Percentiles rank a stretch among this genome's conserved stretches.
These are phyloP conservation scores for Thuja plicata DNA, from an alignment of 83 land plant genomes.

Conservation along the genomic window DNA sequence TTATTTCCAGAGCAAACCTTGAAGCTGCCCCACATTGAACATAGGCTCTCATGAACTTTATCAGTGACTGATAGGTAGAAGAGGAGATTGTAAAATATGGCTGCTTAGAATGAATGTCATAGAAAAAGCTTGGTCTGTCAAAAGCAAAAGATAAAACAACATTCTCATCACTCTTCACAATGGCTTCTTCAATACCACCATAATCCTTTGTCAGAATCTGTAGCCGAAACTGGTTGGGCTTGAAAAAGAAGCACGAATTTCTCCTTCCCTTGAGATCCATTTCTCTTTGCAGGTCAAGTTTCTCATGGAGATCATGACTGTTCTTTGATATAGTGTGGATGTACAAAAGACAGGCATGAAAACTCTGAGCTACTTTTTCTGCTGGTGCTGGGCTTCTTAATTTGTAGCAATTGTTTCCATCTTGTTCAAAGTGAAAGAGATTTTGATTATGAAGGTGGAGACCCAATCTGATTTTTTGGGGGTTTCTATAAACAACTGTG, in stretches of 20 bases:
- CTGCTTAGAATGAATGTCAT: not conserved
- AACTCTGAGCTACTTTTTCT: not conserved
- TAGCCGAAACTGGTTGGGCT: conserved; percentile 8
- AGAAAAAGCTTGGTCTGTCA: conserved; percentile 2
- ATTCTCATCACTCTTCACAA: not conserved
- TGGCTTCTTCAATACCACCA: conserved; percentile 2
- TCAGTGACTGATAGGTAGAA: not conserved
- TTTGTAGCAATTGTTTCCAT: no score
- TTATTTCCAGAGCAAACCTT: conserved; percentile 5
- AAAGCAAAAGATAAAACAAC: conserved; percentile 3
- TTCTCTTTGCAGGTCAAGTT: not conserved
- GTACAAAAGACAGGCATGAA: not conserved
- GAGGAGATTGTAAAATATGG: conserved; percentile 9
- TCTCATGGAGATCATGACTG: not conserved
- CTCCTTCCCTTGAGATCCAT: not conserved
- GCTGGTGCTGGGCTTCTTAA: not conserved
- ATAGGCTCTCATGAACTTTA: conserved; percentile 3
- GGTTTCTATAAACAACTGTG: not conserved
- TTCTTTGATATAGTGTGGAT: not conserved
- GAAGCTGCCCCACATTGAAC: not conserved
- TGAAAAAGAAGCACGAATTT: not conserved
- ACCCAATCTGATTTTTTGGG: not conserved
- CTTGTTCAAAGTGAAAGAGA: not conserved
- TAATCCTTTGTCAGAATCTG: conserved; percentile 4
- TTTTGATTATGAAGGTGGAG: not conserved